Base-by-base conservation (phyloP, 768 basidiomycete species). In the Rossbeevera mucosa region DNA sequence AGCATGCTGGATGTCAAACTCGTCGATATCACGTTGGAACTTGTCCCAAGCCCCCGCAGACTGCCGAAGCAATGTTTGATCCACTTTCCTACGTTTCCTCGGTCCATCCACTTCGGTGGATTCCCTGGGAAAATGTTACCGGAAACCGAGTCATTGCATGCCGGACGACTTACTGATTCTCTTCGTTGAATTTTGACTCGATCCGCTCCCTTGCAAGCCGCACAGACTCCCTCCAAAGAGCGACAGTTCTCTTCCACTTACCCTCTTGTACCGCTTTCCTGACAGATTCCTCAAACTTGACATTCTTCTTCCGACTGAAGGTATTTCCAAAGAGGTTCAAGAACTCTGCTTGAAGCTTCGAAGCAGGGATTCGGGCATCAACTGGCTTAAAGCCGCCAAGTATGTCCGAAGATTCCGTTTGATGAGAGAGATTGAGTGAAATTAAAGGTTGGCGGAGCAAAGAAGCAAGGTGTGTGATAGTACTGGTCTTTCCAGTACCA, bases 401-500 rank as follows among this genome's bases (percentile, higher is more conserved):
- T 4, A 98, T 73, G 70, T 99, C 96, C 2, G 91, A 86, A 1
- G 91, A 88, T 67, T 98, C 95, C 1, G 94, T 96, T 68, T 99
- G 96, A 63, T 94, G 91, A 2, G 93, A 96, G 60, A 98, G 69
- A 65, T 99, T 99, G 52, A 99, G 79, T 0, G 94, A 91, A 50
- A 92, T 80, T 29, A 99, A 78, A 0, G 85, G 83, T 11, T 82
- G 80, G 7, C 77, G 79, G 25, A 96, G 78, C n/a, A 89, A 69
- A 2, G 84, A 77, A 11, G 96, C 87, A 26, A 98, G 77, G 61
- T 96, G 84, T 3, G 93, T 89, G 14, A 99, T 81, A 18, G 84
- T 80, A 48, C 94, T 94, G 0, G 96, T 99, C 71, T 99, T 99
- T 13, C 96, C 96, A 1, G 96, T 99, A n/a, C 96, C 96, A 2